Evolutionary conservation across 768 basidiomycete species (phyloP).

Genomic region (Podaxis sp.): DNA sequence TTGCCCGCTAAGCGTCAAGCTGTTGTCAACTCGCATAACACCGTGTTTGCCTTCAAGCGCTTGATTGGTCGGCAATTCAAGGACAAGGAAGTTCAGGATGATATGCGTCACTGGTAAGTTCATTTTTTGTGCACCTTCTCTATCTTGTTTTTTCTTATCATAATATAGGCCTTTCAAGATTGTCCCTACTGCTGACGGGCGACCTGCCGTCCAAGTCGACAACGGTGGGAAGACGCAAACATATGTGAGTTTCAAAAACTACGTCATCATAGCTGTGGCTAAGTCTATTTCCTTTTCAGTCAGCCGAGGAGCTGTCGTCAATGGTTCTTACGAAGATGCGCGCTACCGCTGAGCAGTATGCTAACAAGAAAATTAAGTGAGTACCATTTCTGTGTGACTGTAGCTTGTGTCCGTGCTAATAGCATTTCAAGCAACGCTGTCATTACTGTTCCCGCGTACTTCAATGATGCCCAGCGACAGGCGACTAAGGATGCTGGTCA

Average conservation of each 20-base stretch:
- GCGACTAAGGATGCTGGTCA: conserved; percentile 98
- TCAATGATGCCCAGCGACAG: conserved; percentile 99
- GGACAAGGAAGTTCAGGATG: conserved; percentile 92
- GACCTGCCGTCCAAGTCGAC: conserved; percentile 83
- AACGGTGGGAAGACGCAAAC: conserved; percentile 80
- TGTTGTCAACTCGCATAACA: conserved; percentile 93
- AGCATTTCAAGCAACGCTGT: conserved; percentile 68
- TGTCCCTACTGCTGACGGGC: conserved; percentile 66
- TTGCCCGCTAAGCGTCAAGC: conserved; percentile 97
- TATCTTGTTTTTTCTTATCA: not conserved
- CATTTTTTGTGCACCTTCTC: not conserved
- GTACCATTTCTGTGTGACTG: conserved; percentile 32
- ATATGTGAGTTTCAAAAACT: conserved; percentile 51
- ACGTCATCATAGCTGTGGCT: conserved; percentile 5
- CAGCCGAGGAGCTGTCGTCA: conserved; percentile 82
- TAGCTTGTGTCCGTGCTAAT: conserved; percentile 1
- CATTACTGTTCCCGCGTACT: conserved; percentile 96
- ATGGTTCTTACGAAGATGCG: conserved; percentile 93
- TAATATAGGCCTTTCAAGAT: conserved; percentile 75
- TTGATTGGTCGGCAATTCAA: conserved; percentile 91
- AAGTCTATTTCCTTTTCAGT: conserved; percentile 45
- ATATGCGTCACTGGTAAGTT: conserved; percentile 78
- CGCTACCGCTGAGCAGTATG: conserved; percentile 90
- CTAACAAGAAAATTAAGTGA: conserved; percentile 93
- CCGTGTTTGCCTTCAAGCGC: conserved; percentile 92